Evolutionary conservation across 2,329 filamentous ascomycete species (phyloP), one percentile per base, ranked within the genome.

Genomic region (Xylariaceae sp.): DNA sequence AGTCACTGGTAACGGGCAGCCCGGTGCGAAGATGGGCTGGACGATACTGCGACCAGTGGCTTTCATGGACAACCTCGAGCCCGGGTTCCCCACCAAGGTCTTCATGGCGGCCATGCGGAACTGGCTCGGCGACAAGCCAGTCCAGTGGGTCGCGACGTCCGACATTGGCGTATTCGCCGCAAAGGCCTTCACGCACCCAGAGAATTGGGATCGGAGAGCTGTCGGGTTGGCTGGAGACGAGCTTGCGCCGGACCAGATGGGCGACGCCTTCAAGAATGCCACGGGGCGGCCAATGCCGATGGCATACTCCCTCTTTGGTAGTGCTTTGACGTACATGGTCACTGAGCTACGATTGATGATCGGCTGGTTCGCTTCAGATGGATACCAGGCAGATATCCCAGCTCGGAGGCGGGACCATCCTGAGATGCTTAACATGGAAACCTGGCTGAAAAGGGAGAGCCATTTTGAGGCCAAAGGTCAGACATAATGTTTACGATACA

Each of bases 21-120:
- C 44, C 9, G 53, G 53, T 15, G 59, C 42, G 12, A 37, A 53
- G 0, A 80, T 81, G 77, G 62, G 62, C 6, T 85, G 76, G 73
- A 82, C 78, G 0, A 74, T 85, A 30, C 63, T 85, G 3, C 71
- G 80, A 3, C 81, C 81, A 0, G 73, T 76, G 0, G 76, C 74
- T 2, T 85, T 85, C 62, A 77, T 81, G 66, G 79, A 85, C 7
- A 76, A 75, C 61, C 51, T 67, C 11, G 51, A 44, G 2, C 61
- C 63, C 4, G 61, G 56, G 3, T 57, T 67, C 38, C 40, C 52
- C 4, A 64, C 59, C 37, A 60, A 60, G 37, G 54, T 67, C n/a
- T 67, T 67, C 52, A 16, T 64, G 40, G 52, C 64, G 1, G 60
- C 59, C 4, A 35, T 65, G 39, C 54, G 47, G 6, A 64, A 63